Conservation (phyloP, 2,329 filamentous ascomycete species). For the Fusarium nelsonii region DNA sequence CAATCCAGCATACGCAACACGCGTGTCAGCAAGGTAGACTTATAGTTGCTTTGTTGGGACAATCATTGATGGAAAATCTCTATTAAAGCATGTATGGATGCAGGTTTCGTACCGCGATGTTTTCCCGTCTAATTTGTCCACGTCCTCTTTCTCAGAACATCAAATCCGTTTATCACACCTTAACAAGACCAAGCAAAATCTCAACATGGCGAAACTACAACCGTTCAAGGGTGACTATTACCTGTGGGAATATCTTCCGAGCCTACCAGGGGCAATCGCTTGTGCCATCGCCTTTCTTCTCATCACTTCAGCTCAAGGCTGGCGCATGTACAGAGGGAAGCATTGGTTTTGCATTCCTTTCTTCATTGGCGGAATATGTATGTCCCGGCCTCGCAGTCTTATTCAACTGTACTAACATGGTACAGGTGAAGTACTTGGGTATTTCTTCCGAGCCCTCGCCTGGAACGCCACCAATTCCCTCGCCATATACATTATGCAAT, state of each 20-base stretch:
- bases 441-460: conserved; percentile 26
- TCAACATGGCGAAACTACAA: conserved; percentile 18
- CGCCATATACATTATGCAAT: conserved; percentile 33
- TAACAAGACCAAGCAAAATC: too few species aligned
- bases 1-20: conserved; percentile 20
- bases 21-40: conserved; percentile 27
- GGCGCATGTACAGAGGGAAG: conserved; percentile 56
- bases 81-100: background rate
- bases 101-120: too few species aligned
- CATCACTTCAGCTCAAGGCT: conserved; percentile 56
- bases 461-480: conserved; percentile 23
- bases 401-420: background rate
- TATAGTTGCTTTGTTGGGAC: fast-evolving
- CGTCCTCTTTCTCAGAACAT: too few species aligned
- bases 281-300: conserved; percentile 60
- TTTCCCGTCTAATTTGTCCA: too few species aligned
- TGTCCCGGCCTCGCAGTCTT: background rate
- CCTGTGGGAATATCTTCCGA: conserved; percentile 55
- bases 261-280: conserved; percentile 58
- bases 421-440: conserved; percentile 21
- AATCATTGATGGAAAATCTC: fast-evolving
- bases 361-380: conserved; percentile 60
- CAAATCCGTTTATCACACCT: too few species aligned
- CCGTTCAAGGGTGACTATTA: conserved; percentile 17
- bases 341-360: conserved; percentile 64